phyloP scores from a whole-genome alignment of 2,329 filamentous ascomycete genomes.

The Juglanconis sp. region DNA sequence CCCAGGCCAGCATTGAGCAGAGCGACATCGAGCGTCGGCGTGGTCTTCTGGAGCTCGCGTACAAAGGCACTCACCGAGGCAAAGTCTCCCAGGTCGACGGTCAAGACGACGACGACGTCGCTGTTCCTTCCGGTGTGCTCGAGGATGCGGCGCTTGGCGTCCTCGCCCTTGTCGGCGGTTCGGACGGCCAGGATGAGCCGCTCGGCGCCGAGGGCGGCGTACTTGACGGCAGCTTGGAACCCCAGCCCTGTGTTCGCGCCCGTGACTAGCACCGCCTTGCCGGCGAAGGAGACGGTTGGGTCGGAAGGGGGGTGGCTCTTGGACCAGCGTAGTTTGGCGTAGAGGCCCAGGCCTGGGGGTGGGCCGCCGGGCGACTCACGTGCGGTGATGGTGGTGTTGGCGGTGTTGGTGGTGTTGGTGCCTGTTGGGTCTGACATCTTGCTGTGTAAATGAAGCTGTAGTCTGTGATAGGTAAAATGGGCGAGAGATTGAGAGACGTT shows the following conservation, averaged over 20 bases:
- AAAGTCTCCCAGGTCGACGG: slow-evolving; percentile 38
- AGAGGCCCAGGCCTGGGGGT: not conserved
- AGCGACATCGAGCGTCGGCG: not conserved
- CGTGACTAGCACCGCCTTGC: slow-evolving; percentile 5
- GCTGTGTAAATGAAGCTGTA: no score
- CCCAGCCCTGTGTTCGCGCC: not conserved
- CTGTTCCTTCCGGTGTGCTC: not conserved
- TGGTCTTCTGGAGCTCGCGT: not conserved
- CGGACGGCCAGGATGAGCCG: slow-evolving; percentile 10
- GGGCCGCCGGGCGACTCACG: not conserved
- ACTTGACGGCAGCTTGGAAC: slow-evolving; percentile 9
- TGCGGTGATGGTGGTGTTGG: not conserved
- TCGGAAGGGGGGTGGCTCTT: not conserved
- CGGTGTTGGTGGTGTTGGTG: no score
- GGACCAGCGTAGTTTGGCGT: not conserved
- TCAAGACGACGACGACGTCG: slow-evolving; percentile 30
- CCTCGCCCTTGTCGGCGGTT: not conserved
- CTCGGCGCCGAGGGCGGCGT: slow-evolving; percentile 1
- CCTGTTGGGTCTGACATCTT: no score
- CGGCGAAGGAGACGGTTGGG: slow-evolving; percentile 1
- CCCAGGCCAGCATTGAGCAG: slow-evolving; percentile 36
- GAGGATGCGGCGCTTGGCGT: not conserved
- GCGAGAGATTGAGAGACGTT: no score
- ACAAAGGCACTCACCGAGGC: slow-evolving; percentile 36
- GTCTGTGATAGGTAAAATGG: no score